Evolutionary conservation across 1,139 yeast species (phyloP).

Genomic region (Suhomyces guaymorum): DNA sequence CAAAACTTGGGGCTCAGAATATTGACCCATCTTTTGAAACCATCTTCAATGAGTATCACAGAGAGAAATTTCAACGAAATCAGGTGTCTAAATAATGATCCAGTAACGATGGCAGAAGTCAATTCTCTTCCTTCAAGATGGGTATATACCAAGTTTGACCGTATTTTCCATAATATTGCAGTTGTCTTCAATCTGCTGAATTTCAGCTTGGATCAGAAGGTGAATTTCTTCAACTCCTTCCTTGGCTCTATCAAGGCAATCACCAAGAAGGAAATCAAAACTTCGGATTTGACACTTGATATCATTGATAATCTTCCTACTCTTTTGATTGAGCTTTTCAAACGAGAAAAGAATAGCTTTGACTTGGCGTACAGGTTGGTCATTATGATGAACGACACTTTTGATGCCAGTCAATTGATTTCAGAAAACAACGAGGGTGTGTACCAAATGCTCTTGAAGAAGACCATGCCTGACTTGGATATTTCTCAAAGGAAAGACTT

Average conservation of each 20-base stretch:
- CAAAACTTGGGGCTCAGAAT: constrained; percentile 30
- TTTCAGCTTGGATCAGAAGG: constrained; percentile 28
- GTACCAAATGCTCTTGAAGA: constrained; percentile 13
- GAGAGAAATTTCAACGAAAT: constrained; percentile 29
- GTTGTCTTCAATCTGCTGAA: constrained; percentile 27
- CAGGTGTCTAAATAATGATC: constrained; percentile 38
- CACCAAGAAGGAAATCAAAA: constrained; percentile 31
- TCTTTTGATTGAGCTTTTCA: constrained; percentile 26
- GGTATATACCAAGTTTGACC: constrained; percentile 35
- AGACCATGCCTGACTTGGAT: constrained; percentile 16
- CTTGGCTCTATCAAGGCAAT: constrained; percentile 27
- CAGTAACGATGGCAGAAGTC: constrained; percentile 31
- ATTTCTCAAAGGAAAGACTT: constrained; percentile 24
- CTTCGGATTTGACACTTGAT: constrained; percentile 32
- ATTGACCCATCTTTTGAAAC: constrained; percentile 26
- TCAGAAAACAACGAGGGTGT: constrained; percentile 5
- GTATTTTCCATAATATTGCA: constrained; percentile 29
- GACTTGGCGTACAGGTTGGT: constrained; percentile 23
- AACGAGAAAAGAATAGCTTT: constrained; percentile 18
- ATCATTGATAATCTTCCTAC: constrained; percentile 35
- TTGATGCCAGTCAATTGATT: constrained; percentile 23
- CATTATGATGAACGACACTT: constrained; percentile 32
- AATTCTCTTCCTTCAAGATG: constrained; percentile 36
- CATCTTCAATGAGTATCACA: constrained; percentile 18
- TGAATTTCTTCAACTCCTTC: constrained; percentile 27